Base-by-base conservation (phyloP, 768 basidiomycete genomes). In the Multifurca ochricompacta region DNA sequence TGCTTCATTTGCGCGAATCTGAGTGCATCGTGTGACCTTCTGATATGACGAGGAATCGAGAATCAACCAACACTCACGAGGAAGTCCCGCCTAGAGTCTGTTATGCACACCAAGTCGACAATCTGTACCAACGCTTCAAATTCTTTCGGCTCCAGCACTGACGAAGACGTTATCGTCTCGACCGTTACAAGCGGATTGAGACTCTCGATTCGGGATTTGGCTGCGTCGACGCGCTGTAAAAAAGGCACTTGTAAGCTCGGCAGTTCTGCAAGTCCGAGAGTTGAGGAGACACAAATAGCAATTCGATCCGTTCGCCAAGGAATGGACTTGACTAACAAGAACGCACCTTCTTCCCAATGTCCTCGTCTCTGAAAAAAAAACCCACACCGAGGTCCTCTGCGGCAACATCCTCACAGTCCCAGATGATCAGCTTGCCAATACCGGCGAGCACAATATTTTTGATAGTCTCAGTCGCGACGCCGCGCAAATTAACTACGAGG, bases 391-490 rank as follows among this genome's bases (percentile, higher is more conserved):
- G 79, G 71, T 98, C 96, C 67, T 91, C 85, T 66, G 85, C 83
- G 18, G 73, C 65, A 31, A 99, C 89, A 11, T 77, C 72, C 59
- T 80, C 83, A 19, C 75, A 74, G 70, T 99, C 96, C 61, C 90
- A 77, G 36, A 98, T 77, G 56, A 96, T 74, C 57, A 99, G 71
- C 66, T 81, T 85, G 23, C 96, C 96, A 52, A 99, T 90, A 36
- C 96, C 96, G 9, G 96, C 90, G 43, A 99, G 79, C 16, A 98
- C 95, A 66, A 99, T 87, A 66, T 99, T 99, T 72, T 98, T 99
- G 69, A 97, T 87, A 14, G 85, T 81, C 68, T 99, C 96, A 6
- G 92, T 91, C 36, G 96, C 92, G 35, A 87, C 78, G 3, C 92
- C 91, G 40, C 79, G 78, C 37, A 96, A 75, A 34, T 79, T 80